Base-by-base conservation (phyloP, 2,329 filamentous ascomycete genomes). In the Ophiostoma pallidulum region DNA sequence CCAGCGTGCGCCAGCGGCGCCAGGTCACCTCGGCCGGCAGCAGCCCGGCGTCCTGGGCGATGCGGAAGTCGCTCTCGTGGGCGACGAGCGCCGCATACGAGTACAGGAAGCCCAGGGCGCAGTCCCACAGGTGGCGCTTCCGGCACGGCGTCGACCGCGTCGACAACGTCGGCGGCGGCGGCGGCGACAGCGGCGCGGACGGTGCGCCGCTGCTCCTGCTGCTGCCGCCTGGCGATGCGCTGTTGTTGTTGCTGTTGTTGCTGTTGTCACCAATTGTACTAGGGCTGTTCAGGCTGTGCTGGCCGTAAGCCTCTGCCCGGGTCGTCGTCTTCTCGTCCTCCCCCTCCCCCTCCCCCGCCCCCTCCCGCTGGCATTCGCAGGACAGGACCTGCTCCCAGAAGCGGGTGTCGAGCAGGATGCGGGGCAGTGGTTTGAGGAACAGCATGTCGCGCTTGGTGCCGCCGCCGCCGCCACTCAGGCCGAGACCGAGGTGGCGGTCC, bases 91-190 rank as follows among this genome's bases (percentile, higher is more conserved):
- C 60, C 1, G 56, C 54, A 49, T 71, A 70, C 1, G 63, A 64
- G 49, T 59, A 62, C 1, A 71, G 54, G 40, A 70, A 64, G 12
- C 68, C 66, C 16, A 65, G 58, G 1, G 66, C 66, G 33, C 56
- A 56, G 45, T 45, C 42, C 39, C 54, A 49, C 2, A 56, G 50
- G 31, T 58, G 53, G 12, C 51, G 39, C 14, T 53, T 47, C 4
- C 45, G 16, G 47, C 56, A 59, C 3, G 14, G 20, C 1, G 41
- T 20, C 19, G 38, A 37, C 8, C 37, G 10, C 4, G 40, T 14
- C 19, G 28, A 32, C 4, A 4, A 20, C n/a, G n/a, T n/a, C n/a
- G n/a, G n/a, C n/a, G n/a, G n/a, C n/a, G n/a, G n/a, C n/a, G n/a
- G n/a, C n/a, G n/a, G n/a, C n/a, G n/a, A n/a, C n/a, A n/a, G n/a